Percentiles rank a stretch among this genome's conserved stretches.
phyloP scores from a whole-genome alignment of 2,329 filamentous ascomycete species.

The Trichoderma aggressivum region DNA sequence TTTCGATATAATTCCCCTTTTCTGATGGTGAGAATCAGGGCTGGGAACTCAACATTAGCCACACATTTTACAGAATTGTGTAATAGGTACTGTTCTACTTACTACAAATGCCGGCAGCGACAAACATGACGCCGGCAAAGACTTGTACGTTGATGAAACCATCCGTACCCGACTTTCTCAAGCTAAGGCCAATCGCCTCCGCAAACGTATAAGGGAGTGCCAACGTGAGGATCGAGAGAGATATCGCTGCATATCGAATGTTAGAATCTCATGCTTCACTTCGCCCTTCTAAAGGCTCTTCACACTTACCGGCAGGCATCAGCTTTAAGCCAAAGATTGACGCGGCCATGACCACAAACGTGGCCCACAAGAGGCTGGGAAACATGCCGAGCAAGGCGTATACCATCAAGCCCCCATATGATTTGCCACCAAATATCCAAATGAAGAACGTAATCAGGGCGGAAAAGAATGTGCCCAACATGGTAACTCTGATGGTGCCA shows the following conservation, averaged over 20 bases:
- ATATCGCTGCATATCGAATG: background rate
- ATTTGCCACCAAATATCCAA: constrained; percentile 9
- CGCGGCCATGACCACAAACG: background rate
- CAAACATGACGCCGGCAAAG: constrained; percentile 6
- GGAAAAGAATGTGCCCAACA: background rate
- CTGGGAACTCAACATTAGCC: background rate
- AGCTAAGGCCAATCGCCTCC: background rate
- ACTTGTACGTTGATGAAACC: constrained; percentile 1
- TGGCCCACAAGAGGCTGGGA: constrained; percentile 4
- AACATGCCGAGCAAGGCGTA: constrained; percentile 1
- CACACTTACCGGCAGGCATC: background rate
- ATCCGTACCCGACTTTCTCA: background rate
- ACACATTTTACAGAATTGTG: too few species aligned
- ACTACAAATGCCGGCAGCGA: background rate
- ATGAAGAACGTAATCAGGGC: constrained; percentile 1
- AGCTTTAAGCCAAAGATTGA: background rate
- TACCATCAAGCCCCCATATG: background rate
- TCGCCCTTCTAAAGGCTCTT: too few species aligned
- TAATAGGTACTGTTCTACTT: background rate
- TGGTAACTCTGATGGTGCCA: background rate
- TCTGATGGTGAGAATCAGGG: background rate
- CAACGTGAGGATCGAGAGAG: background rate
- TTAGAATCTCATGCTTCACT: background rate
- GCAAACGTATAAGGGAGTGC: constrained; percentile 10
- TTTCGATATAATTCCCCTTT: background rate